phyloP scores from a whole-genome alignment of 1,284 basidiomycete genomes.

The Uromyces viciae-fabae region DNA sequence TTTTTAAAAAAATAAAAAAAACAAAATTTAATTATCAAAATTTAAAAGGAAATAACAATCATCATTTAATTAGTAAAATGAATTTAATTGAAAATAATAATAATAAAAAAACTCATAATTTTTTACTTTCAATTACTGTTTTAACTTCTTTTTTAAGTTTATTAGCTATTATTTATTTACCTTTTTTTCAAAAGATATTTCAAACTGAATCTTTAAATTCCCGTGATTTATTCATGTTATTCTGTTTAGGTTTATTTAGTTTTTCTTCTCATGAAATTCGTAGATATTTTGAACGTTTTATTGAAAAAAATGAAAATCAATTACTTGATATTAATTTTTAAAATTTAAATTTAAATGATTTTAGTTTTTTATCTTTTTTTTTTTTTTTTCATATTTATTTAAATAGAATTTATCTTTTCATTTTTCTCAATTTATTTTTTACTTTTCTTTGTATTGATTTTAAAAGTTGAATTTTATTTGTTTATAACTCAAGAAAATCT shows the following conservation, averaged over 20 bases:
- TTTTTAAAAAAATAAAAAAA: no score
- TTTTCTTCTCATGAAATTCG: conserved; percentile 75
- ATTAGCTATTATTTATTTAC: conserved; percentile 80
- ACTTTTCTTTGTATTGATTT: neutral
- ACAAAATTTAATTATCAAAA: no score
- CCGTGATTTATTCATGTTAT: conserved; percentile 69
- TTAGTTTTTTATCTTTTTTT: neutral
- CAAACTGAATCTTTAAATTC: conserved; percentile 76
- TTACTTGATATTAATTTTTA: conserved; percentile 24
- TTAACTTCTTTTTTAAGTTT: conserved; percentile 77
- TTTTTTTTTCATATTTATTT: neutral
- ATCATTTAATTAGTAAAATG: no score
- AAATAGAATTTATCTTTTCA: neutral
- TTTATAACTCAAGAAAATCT: neutral
- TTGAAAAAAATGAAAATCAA: conserved; percentile 47
- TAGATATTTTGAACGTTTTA: conserved; percentile 68
- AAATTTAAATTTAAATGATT: no score
- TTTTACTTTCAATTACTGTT: conserved; percentile 82
- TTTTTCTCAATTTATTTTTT: neutral
- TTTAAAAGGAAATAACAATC: no score
- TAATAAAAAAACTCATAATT: conserved; percentile 72
- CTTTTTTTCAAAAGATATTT: conserved; percentile 84
- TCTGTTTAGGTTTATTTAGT: conserved; percentile 68
- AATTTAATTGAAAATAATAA: no score
- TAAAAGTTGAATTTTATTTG: no score